Evolutionary conservation across 2,329 filamentous ascomycete genomes (phyloP).

Genomic region (Pyricularia pennisetigena): DNA sequence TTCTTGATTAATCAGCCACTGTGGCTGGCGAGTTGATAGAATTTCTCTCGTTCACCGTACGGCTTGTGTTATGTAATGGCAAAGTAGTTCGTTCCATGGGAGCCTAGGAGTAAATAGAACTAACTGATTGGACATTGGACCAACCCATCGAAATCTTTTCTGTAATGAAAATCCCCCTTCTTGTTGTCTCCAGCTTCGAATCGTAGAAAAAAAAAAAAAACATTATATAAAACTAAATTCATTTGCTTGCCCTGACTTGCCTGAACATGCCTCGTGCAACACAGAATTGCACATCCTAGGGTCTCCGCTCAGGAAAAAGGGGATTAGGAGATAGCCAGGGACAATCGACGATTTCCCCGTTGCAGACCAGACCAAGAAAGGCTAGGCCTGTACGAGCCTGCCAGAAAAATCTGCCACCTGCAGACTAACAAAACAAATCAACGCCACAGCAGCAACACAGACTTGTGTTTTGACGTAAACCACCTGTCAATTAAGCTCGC

Average conservation of each 20-base stretch:
- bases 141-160: background rate
- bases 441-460: background rate
- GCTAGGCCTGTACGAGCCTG: background rate
- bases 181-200: background rate
- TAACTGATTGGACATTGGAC: background rate
- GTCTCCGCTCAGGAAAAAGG: background rate
- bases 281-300: background rate
- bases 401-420: background rate
- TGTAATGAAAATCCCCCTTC: background rate
- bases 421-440: background rate
- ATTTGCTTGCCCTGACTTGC: background rate
- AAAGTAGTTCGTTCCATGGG: background rate
- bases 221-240: too few species aligned
- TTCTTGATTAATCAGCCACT: background rate
- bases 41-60: background rate
- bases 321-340: background rate
- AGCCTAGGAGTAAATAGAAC: background rate
- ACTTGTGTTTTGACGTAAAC: background rate
- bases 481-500: background rate
- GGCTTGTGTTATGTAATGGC: background rate
- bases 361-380: background rate
- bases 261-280: background rate
- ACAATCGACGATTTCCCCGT: background rate
- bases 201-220: background rate
- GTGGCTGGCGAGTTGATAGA: background rate